Evolutionary conservation across 202 grass and related monocot genomes (phyloP).

Genomic region (Zoysia matrella): DNA sequence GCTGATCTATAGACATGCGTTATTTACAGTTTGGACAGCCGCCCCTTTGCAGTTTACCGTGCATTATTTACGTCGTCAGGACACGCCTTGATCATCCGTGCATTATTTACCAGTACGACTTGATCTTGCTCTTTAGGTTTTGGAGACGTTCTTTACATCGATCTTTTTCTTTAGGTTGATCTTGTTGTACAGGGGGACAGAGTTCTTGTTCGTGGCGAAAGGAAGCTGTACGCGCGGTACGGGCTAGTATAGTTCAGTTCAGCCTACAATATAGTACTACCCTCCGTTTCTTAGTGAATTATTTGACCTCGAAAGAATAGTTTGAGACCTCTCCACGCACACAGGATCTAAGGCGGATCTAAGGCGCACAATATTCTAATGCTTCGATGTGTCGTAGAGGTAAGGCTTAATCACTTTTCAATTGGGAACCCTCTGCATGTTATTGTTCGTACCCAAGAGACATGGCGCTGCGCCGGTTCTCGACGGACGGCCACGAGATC

Average conservation of each 20-base stretch:
- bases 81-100: too few species aligned
- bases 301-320: slow-evolving; percentile 40
- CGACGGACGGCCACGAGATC: slow-evolving; percentile 7
- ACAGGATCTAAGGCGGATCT: slow-evolving; percentile 40
- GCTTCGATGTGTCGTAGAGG: neutral
- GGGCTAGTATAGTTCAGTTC: slow-evolving; percentile 18
- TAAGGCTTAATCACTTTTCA: slow-evolving; percentile 16
- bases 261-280: neutral
- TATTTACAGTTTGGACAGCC: too few species aligned
- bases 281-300: neutral
- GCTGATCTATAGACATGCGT: neutral
- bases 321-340: slow-evolving; percentile 14
- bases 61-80: neutral
- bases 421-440: neutral
- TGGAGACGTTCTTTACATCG: too few species aligned
- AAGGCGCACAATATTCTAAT: slow-evolving; percentile 7
- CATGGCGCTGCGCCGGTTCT: slow-evolving; percentile 35
- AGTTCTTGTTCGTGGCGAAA: slow-evolving; percentile 47
- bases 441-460: slow-evolving; percentile 40
- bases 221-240: neutral
- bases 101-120: too few species aligned
- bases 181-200: neutral
- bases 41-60: slow-evolving; percentile 2
- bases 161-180: too few species aligned
- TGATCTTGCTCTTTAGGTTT: too few species aligned